Evolutionary conservation across 345 rosid genomes (phyloP), one percentile per base, ranked within the genome.

Genomic region (Noccaea bulbosa): DNA sequence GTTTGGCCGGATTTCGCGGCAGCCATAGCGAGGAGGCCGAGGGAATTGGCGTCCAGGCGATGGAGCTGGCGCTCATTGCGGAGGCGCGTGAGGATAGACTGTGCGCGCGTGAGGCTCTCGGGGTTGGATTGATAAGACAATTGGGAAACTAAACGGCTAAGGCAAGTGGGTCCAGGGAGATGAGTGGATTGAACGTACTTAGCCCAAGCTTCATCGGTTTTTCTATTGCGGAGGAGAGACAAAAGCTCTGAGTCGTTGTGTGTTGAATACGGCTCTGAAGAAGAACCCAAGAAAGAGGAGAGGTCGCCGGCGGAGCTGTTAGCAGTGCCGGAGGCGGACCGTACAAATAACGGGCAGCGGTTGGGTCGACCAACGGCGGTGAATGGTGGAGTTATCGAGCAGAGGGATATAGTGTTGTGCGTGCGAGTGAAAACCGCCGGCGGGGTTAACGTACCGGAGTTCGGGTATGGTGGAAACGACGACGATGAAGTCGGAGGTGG

Each of bases 131-230:
- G 92, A 66, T 87, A 81, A 35, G 98, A 84, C 37, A 93, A 84
- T 50, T 93, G 98, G 14, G 97, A 84, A 33, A 93, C 86, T 50
- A 93, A 83, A 74, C 98, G 96, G 87, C 96, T 88, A 39, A 93
- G 92, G 70, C 97, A 91, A 71, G 93, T 84, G 52, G 97, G 82
- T 34, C 79, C 85, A 1, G 98, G 96, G 17, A 93, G 91, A 63
- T 72, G 83, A 61, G 85, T 16, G 51, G 79, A 82, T 50, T 83
- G 89, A 4, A 81, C 67, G 74, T 93, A 93, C n/a, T 71, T 53
- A 30, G 54, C 64, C 98, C 98, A 93, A 12, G 98, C 98, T 46
- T 85, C 91, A 8, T 87, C 90, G 20, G 97, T 93, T 76, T 58
- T 81, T 43, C 94, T 53, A 49, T 80, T 88, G 33, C 94, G 94